phyloP scores from a whole-genome alignment of 2,329 filamentous ascomycete genomes.

The Xylariales sp. region DNA sequence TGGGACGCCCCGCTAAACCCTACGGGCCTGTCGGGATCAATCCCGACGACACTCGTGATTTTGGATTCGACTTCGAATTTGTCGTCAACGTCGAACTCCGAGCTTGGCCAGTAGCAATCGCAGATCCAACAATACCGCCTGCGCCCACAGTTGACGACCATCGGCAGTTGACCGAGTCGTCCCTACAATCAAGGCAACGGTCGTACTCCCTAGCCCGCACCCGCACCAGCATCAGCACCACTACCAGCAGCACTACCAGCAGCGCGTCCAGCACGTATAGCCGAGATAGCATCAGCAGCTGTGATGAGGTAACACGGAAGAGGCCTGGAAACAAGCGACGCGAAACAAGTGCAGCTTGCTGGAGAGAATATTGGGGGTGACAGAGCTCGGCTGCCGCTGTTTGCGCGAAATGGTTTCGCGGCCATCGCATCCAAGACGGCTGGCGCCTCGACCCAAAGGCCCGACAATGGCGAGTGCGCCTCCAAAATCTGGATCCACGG shows the following conservation, averaged over 20 bases:
- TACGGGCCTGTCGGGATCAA: too few relatives aligned
- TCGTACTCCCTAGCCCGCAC: slow-evolving; percentile 8
- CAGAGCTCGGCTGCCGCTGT: slow-evolving; percentile 4
- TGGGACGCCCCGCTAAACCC: background rate
- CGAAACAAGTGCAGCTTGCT: slow-evolving; percentile 15
- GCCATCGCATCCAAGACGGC: slow-evolving; percentile 7
- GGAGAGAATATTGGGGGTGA: slow-evolving; percentile 19
- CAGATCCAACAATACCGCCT: background rate
- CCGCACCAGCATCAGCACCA: slow-evolving; percentile 13
- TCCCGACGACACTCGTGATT: slow-evolving; percentile 4
- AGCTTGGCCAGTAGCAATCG: background rate
- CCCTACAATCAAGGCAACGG: background rate
- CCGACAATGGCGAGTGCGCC: background rate
- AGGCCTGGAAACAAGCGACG: slow-evolving; percentile 8
- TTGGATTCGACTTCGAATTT: slow-evolving; percentile 11
- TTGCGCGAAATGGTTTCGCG: background rate
- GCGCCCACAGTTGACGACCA: background rate
- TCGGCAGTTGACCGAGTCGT: background rate
- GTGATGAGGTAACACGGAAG: slow-evolving; percentile 9
- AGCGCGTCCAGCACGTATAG: slow-evolving; percentile 5
- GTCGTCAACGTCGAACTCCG: slow-evolving; percentile 13
- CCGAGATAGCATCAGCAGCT: slow-evolving; percentile 4
- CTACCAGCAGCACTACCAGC: background rate
- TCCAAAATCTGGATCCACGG: slow-evolving; percentile 9
- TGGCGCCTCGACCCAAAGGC: slow-evolving; percentile 5